phyloP scores from a whole-genome alignment of 768 basidiomycete genomes.

The Sistotremastrum suecicum region DNA sequence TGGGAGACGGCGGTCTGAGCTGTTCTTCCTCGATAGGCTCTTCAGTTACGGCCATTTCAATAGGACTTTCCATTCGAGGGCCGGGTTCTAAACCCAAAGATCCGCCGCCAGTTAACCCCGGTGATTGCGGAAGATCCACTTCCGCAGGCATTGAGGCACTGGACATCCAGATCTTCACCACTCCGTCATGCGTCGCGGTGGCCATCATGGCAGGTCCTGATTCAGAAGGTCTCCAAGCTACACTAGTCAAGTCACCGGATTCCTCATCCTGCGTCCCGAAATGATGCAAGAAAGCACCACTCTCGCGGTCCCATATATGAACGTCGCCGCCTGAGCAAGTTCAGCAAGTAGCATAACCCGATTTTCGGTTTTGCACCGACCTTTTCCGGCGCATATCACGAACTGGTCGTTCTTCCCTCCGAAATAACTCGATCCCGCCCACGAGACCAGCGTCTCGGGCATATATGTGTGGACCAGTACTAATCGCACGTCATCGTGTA shows the following conservation, averaged over 20 bases:
- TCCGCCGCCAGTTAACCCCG: no score
- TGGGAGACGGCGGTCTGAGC: no score
- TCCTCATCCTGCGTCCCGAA: slow-evolving; percentile 7
- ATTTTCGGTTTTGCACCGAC: not conserved
- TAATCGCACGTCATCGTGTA: slow-evolving; percentile 12
- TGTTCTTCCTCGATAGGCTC: no score
- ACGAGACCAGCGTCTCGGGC: slow-evolving; percentile 5
- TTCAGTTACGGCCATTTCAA: no score
- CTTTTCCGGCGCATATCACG: slow-evolving; percentile 10
- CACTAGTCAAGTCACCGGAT: slow-evolving; percentile 8
- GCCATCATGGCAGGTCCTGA: no score
- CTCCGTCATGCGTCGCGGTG: no score
- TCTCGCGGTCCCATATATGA: slow-evolving; percentile 11
- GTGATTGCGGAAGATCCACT: no score
- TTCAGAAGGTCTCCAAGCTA: slow-evolving; percentile 6
- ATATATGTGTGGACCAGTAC: slow-evolving; percentile 8
- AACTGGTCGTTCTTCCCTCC: slow-evolving; percentile 9
- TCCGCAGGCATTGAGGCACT: no score
- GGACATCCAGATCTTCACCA: no score
- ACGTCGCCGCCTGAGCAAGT: slow-evolving; percentile 8
- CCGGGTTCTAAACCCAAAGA: no score
- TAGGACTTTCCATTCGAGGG: no score
- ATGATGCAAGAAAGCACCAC: slow-evolving; percentile 8
- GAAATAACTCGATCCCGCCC: slow-evolving; percentile 10
- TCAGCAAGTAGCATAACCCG: not conserved